Conservation (phyloP, 306 rosid genomes). For the Citrullus colocynthis region DNA sequence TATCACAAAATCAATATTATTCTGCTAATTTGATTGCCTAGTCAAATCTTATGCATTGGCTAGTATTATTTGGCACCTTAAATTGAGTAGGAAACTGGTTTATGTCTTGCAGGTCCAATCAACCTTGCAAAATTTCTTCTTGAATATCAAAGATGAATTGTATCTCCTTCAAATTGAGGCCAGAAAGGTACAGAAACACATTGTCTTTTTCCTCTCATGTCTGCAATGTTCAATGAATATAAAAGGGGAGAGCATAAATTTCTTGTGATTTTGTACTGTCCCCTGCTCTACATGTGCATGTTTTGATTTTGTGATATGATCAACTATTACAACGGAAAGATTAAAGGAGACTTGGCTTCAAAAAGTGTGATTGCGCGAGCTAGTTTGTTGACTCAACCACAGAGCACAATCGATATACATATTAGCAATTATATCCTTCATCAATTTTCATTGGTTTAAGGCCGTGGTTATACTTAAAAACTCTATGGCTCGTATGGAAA, state of each 20-base stretch:
- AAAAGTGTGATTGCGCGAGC: not conserved
- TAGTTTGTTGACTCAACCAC: not conserved
- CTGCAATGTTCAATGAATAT: not conserved
- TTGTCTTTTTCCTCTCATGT: not conserved
- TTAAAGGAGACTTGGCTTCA: not conserved
- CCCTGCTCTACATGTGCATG: not conserved
- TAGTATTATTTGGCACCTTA: not conserved
- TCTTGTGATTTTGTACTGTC: not conserved
- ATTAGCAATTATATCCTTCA: not conserved
- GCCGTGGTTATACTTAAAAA: not conserved
- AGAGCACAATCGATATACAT: not conserved
- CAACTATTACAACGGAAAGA: not conserved
- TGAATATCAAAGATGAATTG: conserved; percentile 37
- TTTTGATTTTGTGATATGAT: not conserved
- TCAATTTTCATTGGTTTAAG: not conserved
- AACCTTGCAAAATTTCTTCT: conserved; percentile 52
- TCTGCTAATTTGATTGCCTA: not conserved
- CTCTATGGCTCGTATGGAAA: not conserved
- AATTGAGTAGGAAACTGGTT: not conserved
- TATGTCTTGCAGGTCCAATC: conserved; percentile 40
- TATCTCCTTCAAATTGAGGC: conserved; percentile 78
- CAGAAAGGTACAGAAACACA: conserved; percentile 32
- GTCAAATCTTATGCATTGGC: not conserved
- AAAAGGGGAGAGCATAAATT: not conserved
- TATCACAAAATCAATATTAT: not conserved